Evolutionary conservation across 768 basidiomycete species (phyloP).

Genomic region (Suillus discolor): DNA sequence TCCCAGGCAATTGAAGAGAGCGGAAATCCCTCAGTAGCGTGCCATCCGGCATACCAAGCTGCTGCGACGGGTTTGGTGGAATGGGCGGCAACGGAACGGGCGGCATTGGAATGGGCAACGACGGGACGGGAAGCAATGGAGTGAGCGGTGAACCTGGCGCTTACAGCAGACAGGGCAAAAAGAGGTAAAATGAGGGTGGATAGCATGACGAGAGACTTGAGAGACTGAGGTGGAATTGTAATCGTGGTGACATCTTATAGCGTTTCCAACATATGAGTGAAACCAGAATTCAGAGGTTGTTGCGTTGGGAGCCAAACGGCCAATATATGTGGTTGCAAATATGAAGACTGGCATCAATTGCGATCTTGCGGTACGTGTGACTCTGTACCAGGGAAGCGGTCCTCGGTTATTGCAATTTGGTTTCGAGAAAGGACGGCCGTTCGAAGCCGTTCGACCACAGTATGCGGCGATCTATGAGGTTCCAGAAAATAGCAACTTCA

Average conservation of each 20-base stretch:
- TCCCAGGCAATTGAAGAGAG: constrained; percentile 62
- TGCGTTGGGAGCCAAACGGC: not conserved
- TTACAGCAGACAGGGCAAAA: constrained; percentile 6
- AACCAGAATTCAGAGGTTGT: not conserved
- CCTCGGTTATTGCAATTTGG: not conserved
- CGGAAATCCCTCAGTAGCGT: constrained; percentile 52
- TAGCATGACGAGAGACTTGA: not conserved
- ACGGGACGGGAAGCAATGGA: not conserved
- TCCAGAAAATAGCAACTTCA: not conserved
- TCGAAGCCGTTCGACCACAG: not conserved
- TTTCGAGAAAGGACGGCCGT: not conserved
- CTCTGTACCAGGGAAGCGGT: constrained; percentile 14
- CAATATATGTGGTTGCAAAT: not conserved
- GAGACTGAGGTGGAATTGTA: not conserved
- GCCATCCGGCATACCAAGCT: constrained; percentile 71
- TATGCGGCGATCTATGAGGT: not conserved
- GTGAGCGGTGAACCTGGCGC: not conserved
- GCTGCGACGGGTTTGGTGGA: constrained; percentile 38
- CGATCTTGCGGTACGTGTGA: not conserved
- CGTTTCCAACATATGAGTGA: too few species aligned
- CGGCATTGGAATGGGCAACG: not conserved
- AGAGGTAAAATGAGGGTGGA: constrained; percentile 1
- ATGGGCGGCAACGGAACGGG: not conserved
- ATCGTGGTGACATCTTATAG: not conserved
- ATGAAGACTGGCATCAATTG: not conserved